Evolutionary conservation across 257 asterid genomes (phyloP).

Genomic region (Fraxinus pennsylvanica): DNA sequence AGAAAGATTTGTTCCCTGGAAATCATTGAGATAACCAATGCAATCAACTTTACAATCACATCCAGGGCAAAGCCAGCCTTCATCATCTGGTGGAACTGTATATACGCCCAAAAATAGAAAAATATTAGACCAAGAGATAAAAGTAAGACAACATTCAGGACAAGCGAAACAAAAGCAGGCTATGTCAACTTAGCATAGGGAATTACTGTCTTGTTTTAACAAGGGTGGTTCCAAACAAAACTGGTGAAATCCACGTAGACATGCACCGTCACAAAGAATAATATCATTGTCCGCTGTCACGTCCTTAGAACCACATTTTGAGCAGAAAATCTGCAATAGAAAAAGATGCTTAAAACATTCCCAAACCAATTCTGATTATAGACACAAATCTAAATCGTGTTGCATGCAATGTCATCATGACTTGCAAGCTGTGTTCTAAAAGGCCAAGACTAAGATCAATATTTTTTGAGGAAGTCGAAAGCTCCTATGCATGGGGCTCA

Average conservation of each 20-base stretch:
- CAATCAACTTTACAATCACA: conserved; percentile 96
- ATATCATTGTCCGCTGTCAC: conserved; percentile 82
- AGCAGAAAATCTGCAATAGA: conserved; percentile 88
- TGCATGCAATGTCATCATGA: conserved; percentile 2
- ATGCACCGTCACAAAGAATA: conserved; percentile 92
- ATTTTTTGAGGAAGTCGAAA: background rate
- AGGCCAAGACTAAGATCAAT: conserved; percentile 9
- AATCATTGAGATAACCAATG: conserved; percentile 75
- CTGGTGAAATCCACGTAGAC: conserved; percentile 98
- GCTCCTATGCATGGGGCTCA: background rate
- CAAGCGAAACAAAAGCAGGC: conserved; percentile 16
- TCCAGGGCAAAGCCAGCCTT: conserved; percentile 98
- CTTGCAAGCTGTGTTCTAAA: conserved; percentile 1
- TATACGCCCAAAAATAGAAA: conserved; percentile 26
- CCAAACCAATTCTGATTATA: conserved; percentile 7
- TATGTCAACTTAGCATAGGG: conserved; percentile 25
- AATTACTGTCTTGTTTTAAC: conserved; percentile 73
- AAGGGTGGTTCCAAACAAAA: conserved; percentile 95
- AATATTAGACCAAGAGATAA: conserved; percentile 11
- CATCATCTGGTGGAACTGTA: conserved; percentile 96
- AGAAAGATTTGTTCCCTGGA: conserved; percentile 57
- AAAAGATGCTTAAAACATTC: conserved; percentile 28
- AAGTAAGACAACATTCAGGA: conserved; percentile 15
- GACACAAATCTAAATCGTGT: conserved; percentile 8
- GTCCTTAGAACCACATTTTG: conserved; percentile 91